A percentile compares a stretch with the other conserved stretches of the same genome.
These are phyloP conservation scores for Gossypium raimondii DNA, from an alignment of 345 rosid species.

Conservation along the genomic window DNA sequence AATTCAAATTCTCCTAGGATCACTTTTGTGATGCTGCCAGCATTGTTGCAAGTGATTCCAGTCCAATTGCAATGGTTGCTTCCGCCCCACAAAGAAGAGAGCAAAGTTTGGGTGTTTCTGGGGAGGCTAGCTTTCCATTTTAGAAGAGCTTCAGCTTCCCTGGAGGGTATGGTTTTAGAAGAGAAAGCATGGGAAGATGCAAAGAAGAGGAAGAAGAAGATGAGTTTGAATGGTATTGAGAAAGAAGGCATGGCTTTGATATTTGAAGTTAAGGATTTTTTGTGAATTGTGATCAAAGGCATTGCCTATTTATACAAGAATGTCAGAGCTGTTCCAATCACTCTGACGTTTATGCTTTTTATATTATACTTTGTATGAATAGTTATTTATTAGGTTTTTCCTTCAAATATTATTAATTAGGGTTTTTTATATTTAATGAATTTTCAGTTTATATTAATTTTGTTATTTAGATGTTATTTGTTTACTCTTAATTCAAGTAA, in stretches of 20 bases:
- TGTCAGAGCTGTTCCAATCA: background rate
- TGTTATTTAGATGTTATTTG: too few species aligned
- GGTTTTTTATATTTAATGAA: too few species aligned
- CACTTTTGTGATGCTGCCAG: background rate
- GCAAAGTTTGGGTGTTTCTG: background rate
- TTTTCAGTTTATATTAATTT: too few species aligned
- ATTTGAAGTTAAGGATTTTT: background rate
- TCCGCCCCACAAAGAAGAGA: background rate
- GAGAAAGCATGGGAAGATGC: background rate
- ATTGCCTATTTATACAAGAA: background rate
- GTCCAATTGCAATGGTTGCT: background rate
- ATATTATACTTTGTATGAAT: too few species aligned
- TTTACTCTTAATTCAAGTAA: too few species aligned
- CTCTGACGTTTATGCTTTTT: too few species aligned
- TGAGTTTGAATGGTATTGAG: background rate
- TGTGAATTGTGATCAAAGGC: background rate
- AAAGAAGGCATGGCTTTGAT: background rate
- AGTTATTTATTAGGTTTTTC: too few species aligned
- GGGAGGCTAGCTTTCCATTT: background rate
- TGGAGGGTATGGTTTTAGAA: background rate
- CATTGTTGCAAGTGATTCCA: background rate
- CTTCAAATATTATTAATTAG: too few species aligned
- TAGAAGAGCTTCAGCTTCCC: background rate
- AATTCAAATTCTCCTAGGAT: background rate
- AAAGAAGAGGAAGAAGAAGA: background rate